phyloP scores from a whole-genome alignment of 2,329 filamentous ascomycete species.

The Phialophora chinensis region DNA sequence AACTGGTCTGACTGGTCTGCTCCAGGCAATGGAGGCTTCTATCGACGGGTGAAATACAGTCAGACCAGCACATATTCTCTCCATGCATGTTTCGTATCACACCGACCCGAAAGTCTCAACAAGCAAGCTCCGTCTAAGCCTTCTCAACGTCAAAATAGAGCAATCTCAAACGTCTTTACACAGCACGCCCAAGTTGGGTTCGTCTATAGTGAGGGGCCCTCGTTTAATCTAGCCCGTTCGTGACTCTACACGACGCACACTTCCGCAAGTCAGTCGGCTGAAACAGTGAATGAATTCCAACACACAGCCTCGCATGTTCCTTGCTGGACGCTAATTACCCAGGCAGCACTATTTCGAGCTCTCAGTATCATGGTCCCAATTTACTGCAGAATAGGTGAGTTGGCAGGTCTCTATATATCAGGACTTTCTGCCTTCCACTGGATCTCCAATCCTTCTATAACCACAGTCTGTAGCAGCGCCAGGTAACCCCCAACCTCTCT shows the following conservation, averaged over 20 bases:
- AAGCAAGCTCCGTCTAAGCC: neutral
- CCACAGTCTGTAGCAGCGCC: too few species aligned
- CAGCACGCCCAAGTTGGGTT: too few species aligned
- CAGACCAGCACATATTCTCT: too few species aligned
- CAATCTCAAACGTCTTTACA: too few species aligned
- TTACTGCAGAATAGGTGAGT: neutral
- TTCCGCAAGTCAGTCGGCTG: neutral
- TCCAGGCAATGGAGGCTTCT: too few species aligned
- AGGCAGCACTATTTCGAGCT: slow-evolving; percentile 15
- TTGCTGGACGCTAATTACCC: neutral
- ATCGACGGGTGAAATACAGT: too few species aligned
- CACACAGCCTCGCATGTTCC: slow-evolving; percentile 1
- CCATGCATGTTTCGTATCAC: too few species aligned
- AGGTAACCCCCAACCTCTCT: too few species aligned
- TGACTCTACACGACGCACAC: too few species aligned
- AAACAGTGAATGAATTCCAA: neutral
- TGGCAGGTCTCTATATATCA: slow-evolving; percentile 5
- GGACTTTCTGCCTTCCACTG: neutral
- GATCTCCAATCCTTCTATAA: neutral
- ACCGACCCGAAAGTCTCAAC: too few species aligned
- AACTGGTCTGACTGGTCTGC: neutral
- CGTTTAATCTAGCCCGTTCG: slow-evolving; percentile 9
- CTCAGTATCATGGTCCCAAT: neutral
- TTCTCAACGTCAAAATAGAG: neutral
- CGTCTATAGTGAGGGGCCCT: neutral